Conservation (phyloP, 306 rosid species). For the Prunus mongolica region DNA sequence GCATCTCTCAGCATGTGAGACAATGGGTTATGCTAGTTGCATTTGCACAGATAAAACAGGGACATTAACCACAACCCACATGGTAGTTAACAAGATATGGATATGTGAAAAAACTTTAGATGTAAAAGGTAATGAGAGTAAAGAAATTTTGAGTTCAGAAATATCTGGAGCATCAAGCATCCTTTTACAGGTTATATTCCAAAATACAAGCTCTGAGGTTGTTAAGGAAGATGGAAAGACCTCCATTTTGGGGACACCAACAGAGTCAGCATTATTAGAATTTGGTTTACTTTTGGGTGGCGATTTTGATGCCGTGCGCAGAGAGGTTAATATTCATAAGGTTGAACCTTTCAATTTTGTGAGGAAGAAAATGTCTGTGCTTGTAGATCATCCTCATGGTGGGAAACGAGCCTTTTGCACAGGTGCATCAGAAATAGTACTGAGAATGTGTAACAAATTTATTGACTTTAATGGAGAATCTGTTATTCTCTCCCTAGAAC, state of each 20-base stretch:
- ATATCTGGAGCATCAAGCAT: slow-evolving; percentile 45
- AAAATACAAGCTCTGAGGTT: slow-evolving; percentile 76
- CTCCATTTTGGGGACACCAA: slow-evolving; percentile 75
- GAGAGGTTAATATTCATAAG: slow-evolving; percentile 51
- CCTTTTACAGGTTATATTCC: slow-evolving; percentile 72
- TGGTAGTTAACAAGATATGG: slow-evolving; percentile 78
- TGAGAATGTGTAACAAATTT: slow-evolving; percentile 62
- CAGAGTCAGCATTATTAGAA: slow-evolving; percentile 81
- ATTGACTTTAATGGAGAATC: slow-evolving; percentile 58
- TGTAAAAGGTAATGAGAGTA: slow-evolving; percentile 45
- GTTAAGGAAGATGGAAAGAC: slow-evolving; percentile 59
- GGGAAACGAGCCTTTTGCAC: slow-evolving; percentile 70
- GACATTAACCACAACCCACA: slow-evolving; percentile 83
- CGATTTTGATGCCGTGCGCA: slow-evolving; percentile 47
- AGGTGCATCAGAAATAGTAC: slow-evolving; percentile 92
- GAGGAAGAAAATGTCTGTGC: slow-evolving; percentile 91
- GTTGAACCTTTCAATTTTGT: slow-evolving; percentile 89
- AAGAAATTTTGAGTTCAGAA: slow-evolving; percentile 38
- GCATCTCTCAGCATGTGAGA: slow-evolving; percentile 95
- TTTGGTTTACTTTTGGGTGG: slow-evolving; percentile 77
- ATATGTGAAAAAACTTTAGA: slow-evolving; percentile 43
- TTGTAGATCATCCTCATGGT: slow-evolving; percentile 63
- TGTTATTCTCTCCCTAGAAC: slow-evolving; percentile 49
- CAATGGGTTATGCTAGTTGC: slow-evolving; percentile 95
- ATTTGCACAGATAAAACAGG: slow-evolving; percentile 98